Percentiles rank a stretch among this genome's conserved stretches.
Conservation (phyloP, 257 asterid genomes). For the Primulina huaijiensis region DNA sequence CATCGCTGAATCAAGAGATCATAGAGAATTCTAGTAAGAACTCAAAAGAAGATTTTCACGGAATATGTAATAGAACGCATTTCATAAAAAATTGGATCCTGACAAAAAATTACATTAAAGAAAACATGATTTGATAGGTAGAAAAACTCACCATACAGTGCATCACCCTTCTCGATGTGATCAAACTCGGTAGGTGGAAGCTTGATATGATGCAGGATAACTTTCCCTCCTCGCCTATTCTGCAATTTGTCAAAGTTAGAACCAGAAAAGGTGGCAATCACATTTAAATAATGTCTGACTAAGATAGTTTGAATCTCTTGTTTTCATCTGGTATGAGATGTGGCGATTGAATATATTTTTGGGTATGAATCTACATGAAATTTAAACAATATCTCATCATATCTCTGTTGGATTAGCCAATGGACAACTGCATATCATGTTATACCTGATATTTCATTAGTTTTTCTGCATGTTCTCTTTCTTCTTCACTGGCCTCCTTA, state of each 20-base stretch:
- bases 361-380: neutral
- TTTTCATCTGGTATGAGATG: neutral
- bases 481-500: conserved; percentile 77
- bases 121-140: neutral
- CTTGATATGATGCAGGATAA: conserved; percentile 47
- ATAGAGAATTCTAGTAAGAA: neutral
- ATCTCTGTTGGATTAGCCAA: neutral
- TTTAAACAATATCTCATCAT: neutral
- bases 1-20: conserved; percentile 59
- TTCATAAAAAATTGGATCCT: too few species aligned
- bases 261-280: neutral
- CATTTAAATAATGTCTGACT: neutral
- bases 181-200: conserved; percentile 63
- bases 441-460: conserved; percentile 81
- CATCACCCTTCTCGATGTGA: conserved; percentile 81
- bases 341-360: neutral
- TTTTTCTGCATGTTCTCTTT: conserved; percentile 87
- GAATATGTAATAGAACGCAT: neutral
- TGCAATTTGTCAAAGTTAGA: conserved; percentile 20
- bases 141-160: conserved; percentile 55
- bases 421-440: neutral
- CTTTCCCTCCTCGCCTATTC: conserved; percentile 89
- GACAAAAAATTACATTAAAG: neutral
- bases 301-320: too few species aligned
- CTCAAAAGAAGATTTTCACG: neutral